Conservation (phyloP, 441 rosid genomes). For the Oxalis stricta region DNA sequence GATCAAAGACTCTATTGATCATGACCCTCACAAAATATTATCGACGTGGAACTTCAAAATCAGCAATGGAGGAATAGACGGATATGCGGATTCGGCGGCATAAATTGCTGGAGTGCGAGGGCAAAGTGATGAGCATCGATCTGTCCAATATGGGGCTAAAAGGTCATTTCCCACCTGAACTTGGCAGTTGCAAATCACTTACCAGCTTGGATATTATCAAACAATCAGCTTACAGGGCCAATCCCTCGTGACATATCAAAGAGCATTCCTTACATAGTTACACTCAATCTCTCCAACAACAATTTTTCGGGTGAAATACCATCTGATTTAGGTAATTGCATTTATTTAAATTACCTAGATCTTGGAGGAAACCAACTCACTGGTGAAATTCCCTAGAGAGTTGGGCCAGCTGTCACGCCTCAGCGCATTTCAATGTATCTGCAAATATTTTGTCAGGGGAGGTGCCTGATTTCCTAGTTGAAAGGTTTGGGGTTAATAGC, state of each 20-base stretch:
- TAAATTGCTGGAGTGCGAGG: slow-evolving; percentile 15
- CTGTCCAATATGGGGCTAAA: slow-evolving; percentile 18
- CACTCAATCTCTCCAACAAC: slow-evolving; percentile 20
- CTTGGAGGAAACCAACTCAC: slow-evolving; percentile 22
- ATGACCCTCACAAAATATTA: too few species aligned
- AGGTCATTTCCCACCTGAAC: slow-evolving; percentile 29
- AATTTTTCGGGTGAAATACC: slow-evolving; percentile 25
- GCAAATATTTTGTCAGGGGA: slow-evolving; percentile 24
- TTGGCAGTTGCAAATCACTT: slow-evolving; percentile 6
- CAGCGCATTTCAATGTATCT: slow-evolving; percentile 17
- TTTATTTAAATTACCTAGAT: slow-evolving; percentile 11
- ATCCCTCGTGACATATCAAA: slow-evolving; percentile 15
- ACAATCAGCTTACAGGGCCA: slow-evolving; percentile 8
- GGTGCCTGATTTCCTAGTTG: slow-evolving; percentile 11
- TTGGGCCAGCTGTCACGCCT: slow-evolving; percentile 9
- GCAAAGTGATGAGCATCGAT: neutral
- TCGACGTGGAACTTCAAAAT: slow-evolving; percentile 15
- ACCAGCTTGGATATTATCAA: slow-evolving; percentile 9
- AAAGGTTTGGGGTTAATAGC: neutral
- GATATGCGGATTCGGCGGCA: slow-evolving; percentile 22
- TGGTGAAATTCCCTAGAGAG: slow-evolving; percentile 17
- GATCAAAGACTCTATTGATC: neutral
- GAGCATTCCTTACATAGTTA: neutral
- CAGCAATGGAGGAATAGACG: slow-evolving; percentile 6
- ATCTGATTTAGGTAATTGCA: neutral